Base-by-base conservation (phyloP, 148 eudicot species). In the Cornus florida region DNA sequence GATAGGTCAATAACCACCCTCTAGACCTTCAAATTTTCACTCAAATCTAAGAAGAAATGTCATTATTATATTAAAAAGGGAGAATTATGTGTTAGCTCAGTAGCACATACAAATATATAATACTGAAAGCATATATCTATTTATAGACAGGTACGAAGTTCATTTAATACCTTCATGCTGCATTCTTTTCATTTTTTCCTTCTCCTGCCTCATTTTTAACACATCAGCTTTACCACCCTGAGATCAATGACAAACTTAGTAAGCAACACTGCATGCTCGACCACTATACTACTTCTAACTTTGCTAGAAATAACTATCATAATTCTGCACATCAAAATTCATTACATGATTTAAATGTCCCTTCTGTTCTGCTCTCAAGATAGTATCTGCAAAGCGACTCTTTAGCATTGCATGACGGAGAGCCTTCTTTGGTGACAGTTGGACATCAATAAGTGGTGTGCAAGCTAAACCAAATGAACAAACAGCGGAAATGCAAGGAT, bases 341-440 rank as follows among this genome's bases (percentile, higher is more conserved):
- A 75, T 82, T 87, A 89, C 96, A 57, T 84, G 82, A 59, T 86
- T 85, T 67, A 82, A 57, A 22, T 85, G 88, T 7, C 84, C 77
- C 78, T 91, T 86, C 78, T 90, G 84, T 75, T 89, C 84, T 46
- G 97, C 97, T 84, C 86, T 93, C 69, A 86, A 80, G 70, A 93
- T 93, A 5, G 92, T 91, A 77, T 88, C 93, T 43, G 96, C 94
- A 86, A 89, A 93, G 41, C 98, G 96, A 48, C 84, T 85, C 84
- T 86, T 95, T 70, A 95, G 80, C 89, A 89, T 89, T 67, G 95
- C 98, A 84, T 89, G 91, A 43, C 96, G 95, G 62, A 93, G 80
- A 65, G 94, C 97, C 83, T 87, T 91, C 71, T 88, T 81, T 5
- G 97, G 93, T 50, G 94, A 87, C 70, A 90, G 81, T 69, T 83